Base-by-base conservation (phyloP, 2,329 filamentous ascomycete genomes). In the Huntiella decipiens region DNA sequence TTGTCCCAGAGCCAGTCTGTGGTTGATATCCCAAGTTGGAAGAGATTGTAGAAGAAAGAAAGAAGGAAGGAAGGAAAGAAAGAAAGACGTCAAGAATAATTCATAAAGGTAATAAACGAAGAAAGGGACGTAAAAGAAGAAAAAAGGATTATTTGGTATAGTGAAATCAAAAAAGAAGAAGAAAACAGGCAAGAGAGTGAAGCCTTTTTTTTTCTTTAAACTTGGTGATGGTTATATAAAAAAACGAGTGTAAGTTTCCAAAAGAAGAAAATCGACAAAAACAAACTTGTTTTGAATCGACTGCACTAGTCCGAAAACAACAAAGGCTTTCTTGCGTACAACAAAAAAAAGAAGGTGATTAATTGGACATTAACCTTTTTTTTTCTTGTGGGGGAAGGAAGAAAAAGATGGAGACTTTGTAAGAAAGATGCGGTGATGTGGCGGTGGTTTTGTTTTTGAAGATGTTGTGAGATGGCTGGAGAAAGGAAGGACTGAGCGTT, bases 21-120 rank as follows among this genome's bases (percentile, higher is more conserved):
- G 40, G 36, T 38, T 28, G 35, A 45, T 38, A 38, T 45, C 35
- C 43, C 43, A 38, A 45, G 43, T 45, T 45, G 38, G 43, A 38
- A 38, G 37, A 36, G 11, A 15, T 44, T 4, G 22, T 19, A 28
- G 11, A 10, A 28, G 28, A 28, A 31, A 15, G 16, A n/a, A 22
- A 38, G 36, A 45, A 22, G 32, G 38, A 32, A 31, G 11, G 15
- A 28, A 32, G 12, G 33, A 38, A 38, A 38, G 5, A 17, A 38
- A 13, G 8, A 38, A 45, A 45, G 15, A 38, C 38, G 32, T 10
- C 13, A 32, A 11, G 15, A 32, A 32, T 13, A 32, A 32, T 32
- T 33, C 28, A 38, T 32, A 47, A 36, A 28, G 42, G 42, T 38
- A 43, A 38, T 8, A 41, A 22, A 40, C 33, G 36, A 34, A 22